phyloP scores from a whole-genome alignment of 140 eudicot species.

The Bidens hawaiensis region DNA sequence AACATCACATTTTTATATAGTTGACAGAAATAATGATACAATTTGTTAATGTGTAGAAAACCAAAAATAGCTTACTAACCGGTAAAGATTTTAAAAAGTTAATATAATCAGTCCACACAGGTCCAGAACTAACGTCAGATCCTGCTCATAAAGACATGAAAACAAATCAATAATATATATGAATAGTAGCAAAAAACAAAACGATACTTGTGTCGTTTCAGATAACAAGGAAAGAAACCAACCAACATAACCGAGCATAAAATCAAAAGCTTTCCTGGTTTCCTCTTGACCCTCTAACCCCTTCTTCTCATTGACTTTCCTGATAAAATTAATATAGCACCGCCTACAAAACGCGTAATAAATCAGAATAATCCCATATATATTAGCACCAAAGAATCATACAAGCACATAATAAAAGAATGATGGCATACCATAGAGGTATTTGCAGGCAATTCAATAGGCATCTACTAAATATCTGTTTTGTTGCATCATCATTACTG shows the following conservation, averaged over 20 bases:
- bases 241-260: constrained; percentile 88
- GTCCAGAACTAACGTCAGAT: constrained; percentile 89
- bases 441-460: constrained; percentile 72
- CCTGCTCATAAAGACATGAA: constrained; percentile 52
- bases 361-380: constrained; percentile 1
- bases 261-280: constrained; percentile 91
- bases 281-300: constrained; percentile 93
- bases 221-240: constrained; percentile 20
- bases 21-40: neutral
- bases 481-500: constrained; percentile 80
- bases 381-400: constrained; percentile 1
- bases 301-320: constrained; percentile 88
- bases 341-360: constrained; percentile 52
- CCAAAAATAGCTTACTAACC: constrained; percentile 43
- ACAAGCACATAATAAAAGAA: neutral
- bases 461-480: constrained; percentile 77
- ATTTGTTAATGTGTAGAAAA: neutral
- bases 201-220: neutral
- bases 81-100: constrained; percentile 73
- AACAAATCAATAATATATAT: too few relatives aligned
- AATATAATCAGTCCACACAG: constrained; percentile 95
- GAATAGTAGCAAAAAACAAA: neutral
- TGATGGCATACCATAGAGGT: constrained; percentile 62
- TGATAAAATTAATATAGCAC: constrained; percentile 85
- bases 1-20: constrained; percentile 9